Evolutionary conservation across 2,329 filamentous ascomycete species (phyloP), one percentile per base, ranked within the genome.

Genomic region (Curvularia lunata): DNA sequence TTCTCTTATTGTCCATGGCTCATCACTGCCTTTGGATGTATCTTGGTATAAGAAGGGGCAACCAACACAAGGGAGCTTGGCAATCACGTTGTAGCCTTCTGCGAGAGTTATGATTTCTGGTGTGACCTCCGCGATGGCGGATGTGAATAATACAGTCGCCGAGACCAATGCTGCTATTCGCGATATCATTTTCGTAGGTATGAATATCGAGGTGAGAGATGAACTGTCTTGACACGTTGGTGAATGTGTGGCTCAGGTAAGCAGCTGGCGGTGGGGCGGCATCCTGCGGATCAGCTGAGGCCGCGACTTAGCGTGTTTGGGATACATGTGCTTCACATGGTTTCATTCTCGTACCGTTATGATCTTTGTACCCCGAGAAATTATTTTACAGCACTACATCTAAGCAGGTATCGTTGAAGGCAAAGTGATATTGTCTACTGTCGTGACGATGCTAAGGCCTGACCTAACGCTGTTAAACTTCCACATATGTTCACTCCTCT

Each of bases 11-110:
- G 52, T 53, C 73, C 73, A 75, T 4, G 62, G 61, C 38, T 59
- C 65, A 47, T 72, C 51, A 9, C 45, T 57, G 19, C 69, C 71
- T 25, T 62, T 51, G 0, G 69, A 71, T 1, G 67, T 69, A 54
- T 74, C 71, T 42, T 74, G 70, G 41, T 67, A 69, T 23, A 76
- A 47, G 40, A 71, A 75, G 4, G 73, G 72, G 56, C 73, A 76
- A 25, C 62, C 70, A n/a, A 63, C 28, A 45, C 73, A 75, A 9
- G 71, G 71, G 6, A 75, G 53, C 53, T 74, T 75, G 50, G 68
- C 71, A 42, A 75, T 66, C 52, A 72, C 48, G 54, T 68, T 69
- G 61, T 70, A 74, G 46, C 73, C 73, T 34, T 72, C 71, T 4
- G 63, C 62, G 7, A 74, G 48, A 8, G 64, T 66, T 16, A 69